Evolutionary conservation across 208 protist genomes (phyloP).

Genomic region (Leishmania mexicana): DNA sequence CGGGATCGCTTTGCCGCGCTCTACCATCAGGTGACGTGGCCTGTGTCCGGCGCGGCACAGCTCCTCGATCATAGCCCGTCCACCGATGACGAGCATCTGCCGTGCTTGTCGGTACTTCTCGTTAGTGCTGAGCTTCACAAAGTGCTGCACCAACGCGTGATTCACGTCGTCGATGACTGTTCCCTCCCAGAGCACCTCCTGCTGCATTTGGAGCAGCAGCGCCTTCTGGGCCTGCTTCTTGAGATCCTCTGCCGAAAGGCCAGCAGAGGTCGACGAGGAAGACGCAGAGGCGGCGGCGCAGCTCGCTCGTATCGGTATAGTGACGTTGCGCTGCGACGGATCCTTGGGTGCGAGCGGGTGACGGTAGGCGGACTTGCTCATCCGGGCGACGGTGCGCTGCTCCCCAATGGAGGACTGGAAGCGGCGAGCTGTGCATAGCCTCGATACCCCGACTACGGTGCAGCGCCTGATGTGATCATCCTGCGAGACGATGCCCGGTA

Average conservation of each 20-base stretch:
- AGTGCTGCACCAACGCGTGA: conserved; percentile 80
- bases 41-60: conserved; percentile 64
- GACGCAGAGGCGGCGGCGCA: conserved; percentile 15
- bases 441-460: neutral
- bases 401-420: conserved; percentile 60
- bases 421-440: conserved; percentile 10
- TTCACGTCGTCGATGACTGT: conserved; percentile 75
- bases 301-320: conserved; percentile 47
- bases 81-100: conserved; percentile 75
- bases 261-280: neutral
- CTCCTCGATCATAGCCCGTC: conserved; percentile 82
- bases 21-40: conserved; percentile 75
- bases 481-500: neutral
- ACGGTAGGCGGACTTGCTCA: conserved; percentile 57
- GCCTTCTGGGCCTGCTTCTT: conserved; percentile 74
- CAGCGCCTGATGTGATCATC: neutral
- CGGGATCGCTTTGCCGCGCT: conserved; percentile 58
- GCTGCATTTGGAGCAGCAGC: conserved; percentile 72
- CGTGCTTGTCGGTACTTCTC: conserved; percentile 80
- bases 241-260: conserved; percentile 56
- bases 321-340: conserved; percentile 74
- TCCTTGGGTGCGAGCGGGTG: conserved; percentile 79
- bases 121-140: conserved; percentile 70
- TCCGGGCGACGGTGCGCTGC: conserved; percentile 45
- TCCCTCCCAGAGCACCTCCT: conserved; percentile 88